Base-by-base conservation (phyloP, 1,139 yeast genomes). In the Kurtzmaniella quercitrusa region DNA sequence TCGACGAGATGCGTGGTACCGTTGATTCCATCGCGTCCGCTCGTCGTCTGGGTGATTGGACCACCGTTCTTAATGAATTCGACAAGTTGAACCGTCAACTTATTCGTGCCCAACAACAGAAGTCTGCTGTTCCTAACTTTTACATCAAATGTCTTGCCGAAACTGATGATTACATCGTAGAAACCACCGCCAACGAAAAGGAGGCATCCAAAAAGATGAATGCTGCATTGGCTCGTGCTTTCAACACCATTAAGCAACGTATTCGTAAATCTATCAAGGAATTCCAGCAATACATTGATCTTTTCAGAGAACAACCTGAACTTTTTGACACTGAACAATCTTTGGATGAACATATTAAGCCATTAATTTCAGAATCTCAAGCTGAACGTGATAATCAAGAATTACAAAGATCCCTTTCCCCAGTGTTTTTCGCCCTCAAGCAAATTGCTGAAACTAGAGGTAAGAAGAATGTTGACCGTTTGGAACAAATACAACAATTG, bases 381-480 rank as follows among this genome's bases (percentile, higher is more conserved):
- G 34, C 49, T 14, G 53, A 51, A 16, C 53, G 45, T 38, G 51
- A 50, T 9, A 36, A 54, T 20, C 48, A 48, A 34, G 53, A 51
- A 34, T 49, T 51, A 21, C 52, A 52, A 39, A 62, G 63, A 47
- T 55, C 53, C 26, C 60, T 69, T 53, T 63, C 71, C 50, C 72
- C 74, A 18, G 82, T 91, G 43, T 88, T 91, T 72, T 73, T 82
- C 47, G 80, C 87, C 36, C 75, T 93, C 60, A 80, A 84, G 60
- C 68, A 80, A 43, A 82, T 94, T 48, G 72, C 87, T 50, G 98
- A 93, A 64, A 76, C 91, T 40, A 84, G 98, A 68, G 98, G 98
- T 73, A 91, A 91, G 73, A 93, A 88, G 76, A 88, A 88, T 63
- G 85, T 89, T 50, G 96, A 93, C 63, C 81, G 84, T 53, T 68